Percentiles rank a stretch among this genome's conserved stretches.
Conservation (phyloP, 805 yeast species). For the Diddensiella transvaalensis region DNA sequence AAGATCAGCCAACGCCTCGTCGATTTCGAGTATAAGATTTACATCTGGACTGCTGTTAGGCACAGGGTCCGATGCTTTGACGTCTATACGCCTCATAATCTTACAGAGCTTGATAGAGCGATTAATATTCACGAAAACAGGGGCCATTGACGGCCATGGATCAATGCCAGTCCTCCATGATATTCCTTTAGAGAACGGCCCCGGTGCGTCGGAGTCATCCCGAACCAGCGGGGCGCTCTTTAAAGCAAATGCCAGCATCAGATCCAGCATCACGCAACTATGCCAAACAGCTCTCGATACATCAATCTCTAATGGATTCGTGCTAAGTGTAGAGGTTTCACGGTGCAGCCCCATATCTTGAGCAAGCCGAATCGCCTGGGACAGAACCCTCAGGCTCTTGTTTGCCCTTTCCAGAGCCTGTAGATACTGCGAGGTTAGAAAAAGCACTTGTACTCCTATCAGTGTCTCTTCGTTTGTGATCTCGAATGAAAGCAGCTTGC, state of each 20-base stretch:
- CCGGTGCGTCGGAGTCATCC: not conserved
- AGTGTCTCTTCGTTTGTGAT: slow-evolving; percentile 23
- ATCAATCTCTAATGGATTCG: not conserved
- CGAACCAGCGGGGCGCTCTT: not conserved
- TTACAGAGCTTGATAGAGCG: not conserved
- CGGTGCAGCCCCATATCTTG: slow-evolving; percentile 2
- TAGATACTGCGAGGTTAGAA: slow-evolving; percentile 25
- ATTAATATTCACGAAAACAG: not conserved
- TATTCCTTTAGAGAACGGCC: not conserved
- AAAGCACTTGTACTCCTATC: slow-evolving; percentile 26
- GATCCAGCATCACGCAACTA: not conserved
- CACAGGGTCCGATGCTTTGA: not conserved
- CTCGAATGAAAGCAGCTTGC: slow-evolving; percentile 21
- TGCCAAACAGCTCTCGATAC: not conserved
- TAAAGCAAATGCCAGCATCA: not conserved
- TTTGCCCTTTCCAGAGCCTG: slow-evolving; percentile 25
- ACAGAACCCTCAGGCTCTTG: slow-evolving; percentile 39
- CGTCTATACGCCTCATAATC: not conserved
- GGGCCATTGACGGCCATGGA: not conserved
- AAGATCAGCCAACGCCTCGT: not conserved
- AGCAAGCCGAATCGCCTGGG: slow-evolving; percentile 1
- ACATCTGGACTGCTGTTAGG: not conserved
- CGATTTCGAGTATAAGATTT: not conserved
- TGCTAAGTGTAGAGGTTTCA: not conserved
- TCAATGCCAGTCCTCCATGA: not conserved